A percentile compares a stretch with the other conserved stretches of the same genome.
phyloP scores from a whole-genome alignment of 805 yeast species.

The Myxozyma lipomycoides region DNA sequence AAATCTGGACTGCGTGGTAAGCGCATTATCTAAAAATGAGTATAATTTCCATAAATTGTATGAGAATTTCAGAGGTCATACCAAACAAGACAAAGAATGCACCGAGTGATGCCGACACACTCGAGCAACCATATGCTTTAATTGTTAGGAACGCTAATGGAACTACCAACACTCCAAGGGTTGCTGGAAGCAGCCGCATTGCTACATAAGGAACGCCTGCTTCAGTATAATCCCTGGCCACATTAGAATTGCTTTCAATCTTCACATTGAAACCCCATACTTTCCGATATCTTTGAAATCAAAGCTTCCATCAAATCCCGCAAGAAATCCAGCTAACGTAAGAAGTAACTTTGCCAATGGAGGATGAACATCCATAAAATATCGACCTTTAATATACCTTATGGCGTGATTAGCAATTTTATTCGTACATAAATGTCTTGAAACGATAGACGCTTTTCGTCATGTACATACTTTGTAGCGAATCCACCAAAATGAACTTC shows the following conservation, averaged over 20 bases:
- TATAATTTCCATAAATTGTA: neutral
- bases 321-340: constrained; percentile 49
- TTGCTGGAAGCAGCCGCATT: constrained; percentile 55
- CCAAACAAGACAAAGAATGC: constrained; percentile 52
- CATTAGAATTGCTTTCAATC: neutral
- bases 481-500: constrained; percentile 98
- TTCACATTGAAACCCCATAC: constrained; percentile 7
- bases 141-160: constrained; percentile 53
- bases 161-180: constrained; percentile 52
- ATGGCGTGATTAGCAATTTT: constrained; percentile 16
- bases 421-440: neutral
- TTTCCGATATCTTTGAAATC: constrained; percentile 46
- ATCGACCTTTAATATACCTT: constrained; percentile 53
- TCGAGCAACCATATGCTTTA: constrained; percentile 53
- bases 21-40: constrained; percentile 46
- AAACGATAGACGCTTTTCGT: neutral
- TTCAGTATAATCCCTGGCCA: constrained; percentile 38
- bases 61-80: constrained; percentile 1
- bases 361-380: constrained; percentile 69
- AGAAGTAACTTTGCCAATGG: constrained; percentile 62
- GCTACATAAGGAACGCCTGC: constrained; percentile 47
- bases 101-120: constrained; percentile 49
- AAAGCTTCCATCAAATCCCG: constrained; percentile 51
- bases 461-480: constrained; percentile 60
- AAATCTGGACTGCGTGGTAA: constrained; percentile 57